Evolutionary conservation across 345 rosid species (phyloP), one percentile per base, ranked within the genome.

Genomic region (Arabis hirsuta): DNA sequence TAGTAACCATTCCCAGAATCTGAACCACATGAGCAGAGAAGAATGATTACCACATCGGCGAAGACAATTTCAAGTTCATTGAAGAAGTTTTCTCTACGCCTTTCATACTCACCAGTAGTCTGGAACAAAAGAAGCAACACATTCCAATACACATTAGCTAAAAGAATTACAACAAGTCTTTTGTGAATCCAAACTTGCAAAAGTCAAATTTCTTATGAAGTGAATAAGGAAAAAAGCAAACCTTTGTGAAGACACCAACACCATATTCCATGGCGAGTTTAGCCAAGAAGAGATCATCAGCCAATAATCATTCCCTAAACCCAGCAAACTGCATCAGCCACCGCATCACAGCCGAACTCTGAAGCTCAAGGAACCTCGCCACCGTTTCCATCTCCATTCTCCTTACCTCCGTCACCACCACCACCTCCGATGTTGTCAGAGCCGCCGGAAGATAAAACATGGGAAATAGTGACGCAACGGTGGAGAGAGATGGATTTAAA

Each of bases 51-150:
- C 97, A 94, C 97, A 72, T 95, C 99, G 3, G 96, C 96, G 62
- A 84, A 87, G 51, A 95, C 99, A 64, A 95, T 85, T 79, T 91
- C 99, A 20, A 95, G 81, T 84, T 95, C 99, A 43, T 95, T 91
- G 83, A 88, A 95, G 78, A 95, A 91, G 72, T 88, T 95, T 73
- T 95, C 98, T 77, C 81, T 90, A 71, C 99, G 98, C 2, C 88
- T 77, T 29, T 87, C 90, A 77, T 91, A 95, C 62, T 95, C 99
- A 67, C 98, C 96, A 74, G 94, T 96, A 66, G 99, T 95, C 99
- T 95, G 71, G 19, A 77, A 71, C 19, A 50, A 48, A 42, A 66
- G 14, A 41, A 62, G 6, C 46, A 38, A 55, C 32, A 55, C 22
- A 62, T n/a, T n/a, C n/a, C 9, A 3, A 72, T 14, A 41, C 19